These are phyloP conservation scores for Noccaea bulbosa DNA, from an alignment of 345 rosid genomes.

Conservation along the genomic window DNA sequence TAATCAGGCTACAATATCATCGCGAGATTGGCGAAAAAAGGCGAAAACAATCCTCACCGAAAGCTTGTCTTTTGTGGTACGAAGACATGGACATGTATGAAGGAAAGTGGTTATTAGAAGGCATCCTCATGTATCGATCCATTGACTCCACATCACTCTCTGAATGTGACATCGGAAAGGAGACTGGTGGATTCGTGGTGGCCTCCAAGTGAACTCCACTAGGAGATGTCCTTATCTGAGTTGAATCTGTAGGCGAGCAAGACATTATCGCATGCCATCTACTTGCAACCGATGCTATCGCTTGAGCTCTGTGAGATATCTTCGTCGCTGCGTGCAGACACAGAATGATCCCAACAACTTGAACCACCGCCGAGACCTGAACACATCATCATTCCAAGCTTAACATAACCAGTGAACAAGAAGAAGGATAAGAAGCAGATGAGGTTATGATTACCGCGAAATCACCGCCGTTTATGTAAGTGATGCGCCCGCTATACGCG, in stretches of 20 bases:
- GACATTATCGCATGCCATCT: constrained; percentile 92
- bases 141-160: constrained; percentile 86
- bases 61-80: constrained; percentile 81
- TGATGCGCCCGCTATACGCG: constrained; percentile 64
- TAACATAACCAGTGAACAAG: constrained; percentile 7
- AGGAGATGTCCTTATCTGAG: constrained; percentile 56
- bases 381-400: neutral
- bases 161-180: constrained; percentile 50
- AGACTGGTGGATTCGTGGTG: constrained; percentile 39
- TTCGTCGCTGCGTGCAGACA: constrained; percentile 90
- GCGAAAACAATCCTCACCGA: constrained; percentile 60
- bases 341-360: constrained; percentile 77
- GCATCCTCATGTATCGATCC: constrained; percentile 65
- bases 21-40: no score
- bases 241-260: constrained; percentile 53
- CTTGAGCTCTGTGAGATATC: constrained; percentile 89
- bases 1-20: no score
- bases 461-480: constrained; percentile 77
- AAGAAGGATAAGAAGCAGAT: constrained; percentile 13
- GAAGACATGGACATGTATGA: constrained; percentile 74
- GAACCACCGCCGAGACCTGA: constrained; percentile 82
- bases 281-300: constrained; percentile 67
- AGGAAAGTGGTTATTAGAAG: constrained; percentile 58
- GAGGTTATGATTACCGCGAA: constrained; percentile 70
- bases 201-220: constrained; percentile 57